Evolutionary conservation across 2,329 filamentous ascomycete genomes (phyloP), one percentile per base, ranked within the genome.

Genomic region (Scorias spongiosa): DNA sequence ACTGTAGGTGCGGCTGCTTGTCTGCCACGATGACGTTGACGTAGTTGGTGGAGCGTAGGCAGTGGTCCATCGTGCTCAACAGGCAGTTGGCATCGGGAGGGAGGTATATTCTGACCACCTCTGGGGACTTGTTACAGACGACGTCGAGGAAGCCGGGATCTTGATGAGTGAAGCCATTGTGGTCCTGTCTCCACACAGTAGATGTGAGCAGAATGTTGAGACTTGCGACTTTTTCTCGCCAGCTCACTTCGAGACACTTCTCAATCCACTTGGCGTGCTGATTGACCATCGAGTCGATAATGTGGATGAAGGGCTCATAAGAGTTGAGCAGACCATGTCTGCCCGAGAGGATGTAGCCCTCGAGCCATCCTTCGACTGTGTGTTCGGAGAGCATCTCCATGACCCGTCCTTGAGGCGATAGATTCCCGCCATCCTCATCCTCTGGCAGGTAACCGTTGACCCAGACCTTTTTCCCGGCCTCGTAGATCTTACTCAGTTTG

Each of bases 361-460:
- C 82, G 12, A 88, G 69, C 82, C 82, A 88, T 20, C 81, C 83
- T 61, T 88, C 82, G 47, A 75, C 76, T 12, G 81, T 87, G 58
- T 88, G 83, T 61, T 88, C 83, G 14, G 78, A 83, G n/a, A 88
- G 72, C 59, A 87, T 87, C 60, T 88, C 83, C 80, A 88, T 87
- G 30, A 87, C 82, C 26, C 81, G 73, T 12, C 83, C 83, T 11
- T 71, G 69, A 14, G 67, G 72, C 5, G 77, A 72, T 18, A 88
- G 66, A 54, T 88, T 86, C 48, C 83, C 82, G 9, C 82, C 82
- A 54, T 87, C 78, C 7, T 66, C 63, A 54, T 88, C 83, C 56
- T 87, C 82, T 3, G 83, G 78, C 48, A 87, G 82, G 59, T 82
- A 84, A 41, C 84, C 81, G 5, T 75, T 82, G 66, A 87, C 69